Conservation (phyloP, 2,329 filamentous ascomycete species). For the Epichloe baconii region DNA sequence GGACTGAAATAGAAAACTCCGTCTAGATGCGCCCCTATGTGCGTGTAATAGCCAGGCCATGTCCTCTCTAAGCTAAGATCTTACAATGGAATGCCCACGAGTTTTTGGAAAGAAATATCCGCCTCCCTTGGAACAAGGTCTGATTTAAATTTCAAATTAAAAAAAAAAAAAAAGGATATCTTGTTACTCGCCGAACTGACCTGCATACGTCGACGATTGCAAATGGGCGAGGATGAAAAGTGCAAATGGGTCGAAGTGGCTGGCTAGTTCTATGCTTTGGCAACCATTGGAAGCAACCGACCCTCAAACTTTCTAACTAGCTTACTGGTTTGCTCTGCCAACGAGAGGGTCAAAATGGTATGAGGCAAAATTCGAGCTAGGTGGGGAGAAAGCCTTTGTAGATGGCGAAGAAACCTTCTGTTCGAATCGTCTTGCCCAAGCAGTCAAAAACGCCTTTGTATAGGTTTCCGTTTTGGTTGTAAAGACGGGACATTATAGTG, state of each 20-base stretch:
- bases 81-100: conserved; percentile 4
- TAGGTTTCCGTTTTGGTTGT: conserved; percentile 97
- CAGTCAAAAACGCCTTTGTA: conserved; percentile 92
- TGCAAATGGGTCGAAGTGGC: neutral
- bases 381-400: conserved; percentile 98
- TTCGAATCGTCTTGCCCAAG: conserved; percentile 76
- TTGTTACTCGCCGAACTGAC: neutral
- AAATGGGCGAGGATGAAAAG: neutral
- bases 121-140: neutral
- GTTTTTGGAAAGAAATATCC: conserved; percentile 1
- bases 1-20: conserved; percentile 6
- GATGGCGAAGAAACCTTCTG: conserved; percentile 80
- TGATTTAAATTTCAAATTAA: neutral
- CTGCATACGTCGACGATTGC: neutral
- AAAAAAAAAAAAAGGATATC: neutral
- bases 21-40: conserved; percentile 6
- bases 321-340: conserved; percentile 97
- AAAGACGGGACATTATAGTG: conserved; percentile 96
- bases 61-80: neutral
- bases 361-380: conserved; percentile 88
- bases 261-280: conserved; percentile 11
- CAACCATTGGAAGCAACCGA: conserved; percentile 32
- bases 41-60: neutral
- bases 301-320: conserved; percentile 67
- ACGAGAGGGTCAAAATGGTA: conserved; percentile 80